These are phyloP conservation scores for Amanita molliuscula DNA, from an alignment of 768 basidiomycete genomes.

Conservation along the genomic window DNA sequence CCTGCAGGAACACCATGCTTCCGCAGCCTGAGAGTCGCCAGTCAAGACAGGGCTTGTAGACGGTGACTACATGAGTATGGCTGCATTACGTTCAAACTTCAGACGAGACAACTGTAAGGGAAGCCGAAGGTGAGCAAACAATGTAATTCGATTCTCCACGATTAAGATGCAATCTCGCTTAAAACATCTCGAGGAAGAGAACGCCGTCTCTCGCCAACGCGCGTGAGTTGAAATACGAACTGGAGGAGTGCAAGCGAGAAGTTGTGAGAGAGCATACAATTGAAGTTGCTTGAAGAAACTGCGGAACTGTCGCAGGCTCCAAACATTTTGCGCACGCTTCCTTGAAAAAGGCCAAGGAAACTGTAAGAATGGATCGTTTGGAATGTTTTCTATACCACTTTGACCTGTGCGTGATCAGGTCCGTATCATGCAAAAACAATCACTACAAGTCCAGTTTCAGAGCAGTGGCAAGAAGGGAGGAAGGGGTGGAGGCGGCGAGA, in stretches of 20 bases:
- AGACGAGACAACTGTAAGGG: constrained; percentile 33
- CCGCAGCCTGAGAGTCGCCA: constrained; percentile 60
- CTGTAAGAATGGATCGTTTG: background rate
- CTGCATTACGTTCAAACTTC: constrained; percentile 35
- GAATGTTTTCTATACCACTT: too few species aligned
- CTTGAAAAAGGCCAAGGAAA: constrained; percentile 29
- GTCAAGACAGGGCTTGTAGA: constrained; percentile 31
- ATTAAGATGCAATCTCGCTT: constrained; percentile 45
- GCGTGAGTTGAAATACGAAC: constrained; percentile 78
- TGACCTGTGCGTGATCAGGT: too few species aligned
- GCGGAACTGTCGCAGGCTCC: constrained; percentile 23
- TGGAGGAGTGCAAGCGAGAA: constrained; percentile 77
- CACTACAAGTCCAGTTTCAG: too few species aligned
- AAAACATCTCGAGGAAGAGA: constrained; percentile 69
- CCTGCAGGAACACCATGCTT: constrained; percentile 15
- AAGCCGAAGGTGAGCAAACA: constrained; percentile 48
- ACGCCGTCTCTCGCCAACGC: constrained; percentile 67
- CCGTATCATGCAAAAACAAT: too few species aligned
- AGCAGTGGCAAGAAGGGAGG: too few species aligned
- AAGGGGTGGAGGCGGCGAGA: too few species aligned
- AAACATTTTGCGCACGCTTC: constrained; percentile 19
- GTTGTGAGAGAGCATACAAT: constrained; percentile 61
- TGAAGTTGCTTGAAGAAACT: constrained; percentile 48
- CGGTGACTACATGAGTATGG: constrained; percentile 28
- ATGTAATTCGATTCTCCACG: background rate